Evolutionary conservation across 768 basidiomycete genomes (phyloP).

Genomic region (Dendrothele bispora): DNA sequence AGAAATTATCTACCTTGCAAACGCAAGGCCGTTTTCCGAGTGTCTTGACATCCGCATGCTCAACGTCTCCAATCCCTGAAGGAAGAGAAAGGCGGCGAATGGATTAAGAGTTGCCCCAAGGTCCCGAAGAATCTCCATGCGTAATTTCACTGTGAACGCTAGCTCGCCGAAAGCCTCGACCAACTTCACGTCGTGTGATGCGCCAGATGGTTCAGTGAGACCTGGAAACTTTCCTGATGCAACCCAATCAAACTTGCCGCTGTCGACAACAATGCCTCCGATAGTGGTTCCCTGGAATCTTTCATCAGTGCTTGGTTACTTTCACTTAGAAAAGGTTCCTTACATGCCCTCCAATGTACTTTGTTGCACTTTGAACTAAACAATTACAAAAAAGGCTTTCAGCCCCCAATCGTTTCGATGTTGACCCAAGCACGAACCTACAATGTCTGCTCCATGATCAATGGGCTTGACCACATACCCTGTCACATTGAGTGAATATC

Average conservation of each 20-base stretch:
- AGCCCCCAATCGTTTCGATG: not conserved
- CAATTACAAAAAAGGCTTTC: not conserved
- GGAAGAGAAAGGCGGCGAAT: constrained; percentile 70
- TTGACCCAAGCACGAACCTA: constrained; percentile 38
- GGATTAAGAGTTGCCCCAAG: constrained; percentile 67
- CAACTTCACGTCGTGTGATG: constrained; percentile 73
- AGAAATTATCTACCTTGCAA: constrained; percentile 47
- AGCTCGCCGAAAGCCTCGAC: constrained; percentile 63
- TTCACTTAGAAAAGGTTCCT: no score
- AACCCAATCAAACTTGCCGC: constrained; percentile 76
- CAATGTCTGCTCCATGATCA: constrained; percentile 74
- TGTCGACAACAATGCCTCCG: constrained; percentile 72
- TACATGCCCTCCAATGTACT: constrained; percentile 65
- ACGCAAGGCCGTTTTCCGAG: constrained; percentile 63
- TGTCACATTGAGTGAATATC: constrained; percentile 7
- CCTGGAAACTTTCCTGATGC: constrained; percentile 68
- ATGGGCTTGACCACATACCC: constrained; percentile 71
- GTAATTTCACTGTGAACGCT: constrained; percentile 68
- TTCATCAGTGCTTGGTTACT: no score
- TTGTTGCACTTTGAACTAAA: constrained; percentile 73
- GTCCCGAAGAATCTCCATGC: constrained; percentile 63
- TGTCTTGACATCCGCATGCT: constrained; percentile 72
- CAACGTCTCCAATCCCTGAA: constrained; percentile 82
- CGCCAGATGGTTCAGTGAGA: constrained; percentile 73
- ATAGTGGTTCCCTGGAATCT: constrained; percentile 81